These are phyloP conservation scores for Sonneratia caseolaris DNA, from an alignment of 345 rosid species.

Conservation along the genomic window DNA sequence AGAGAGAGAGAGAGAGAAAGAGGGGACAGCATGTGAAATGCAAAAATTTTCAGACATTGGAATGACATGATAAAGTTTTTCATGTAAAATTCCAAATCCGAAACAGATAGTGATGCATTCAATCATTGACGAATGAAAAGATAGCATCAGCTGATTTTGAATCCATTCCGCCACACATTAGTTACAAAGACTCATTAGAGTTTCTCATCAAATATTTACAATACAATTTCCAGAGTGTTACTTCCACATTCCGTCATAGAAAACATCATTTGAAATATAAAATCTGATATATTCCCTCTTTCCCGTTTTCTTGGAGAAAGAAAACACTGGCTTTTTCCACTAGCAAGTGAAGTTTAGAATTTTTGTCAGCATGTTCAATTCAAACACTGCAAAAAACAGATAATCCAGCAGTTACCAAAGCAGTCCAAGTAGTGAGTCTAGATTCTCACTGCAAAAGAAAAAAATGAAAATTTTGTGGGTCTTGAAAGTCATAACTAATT, in stretches of 20 bases:
- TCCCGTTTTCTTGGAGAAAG: neutral
- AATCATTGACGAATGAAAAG: no score
- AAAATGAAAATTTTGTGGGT: neutral
- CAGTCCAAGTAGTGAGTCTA: neutral
- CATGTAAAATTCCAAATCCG: neutral
- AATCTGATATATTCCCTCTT: neutral
- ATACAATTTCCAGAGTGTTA: neutral
- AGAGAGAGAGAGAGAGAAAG: conserved; percentile 10
- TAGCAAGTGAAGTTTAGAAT: neutral
- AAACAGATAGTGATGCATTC: neutral
- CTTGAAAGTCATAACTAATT: neutral
- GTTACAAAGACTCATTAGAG: neutral
- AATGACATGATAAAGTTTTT: no score
- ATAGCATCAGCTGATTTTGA: neutral
- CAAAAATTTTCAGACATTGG: neutral
- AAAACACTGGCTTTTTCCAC: neutral
- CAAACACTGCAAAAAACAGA: no score
- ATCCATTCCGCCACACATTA: neutral
- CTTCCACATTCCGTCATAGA: neutral
- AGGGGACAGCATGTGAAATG: neutral
- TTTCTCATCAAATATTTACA: neutral
- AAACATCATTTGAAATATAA: neutral
- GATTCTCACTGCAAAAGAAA: neutral
- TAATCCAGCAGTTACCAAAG: no score
- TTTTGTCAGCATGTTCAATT: neutral